Evolutionary conservation across 805 yeast genomes (phyloP), one percentile per base, ranked within the genome.

Genomic region (Clavispora carvajalis): DNA sequence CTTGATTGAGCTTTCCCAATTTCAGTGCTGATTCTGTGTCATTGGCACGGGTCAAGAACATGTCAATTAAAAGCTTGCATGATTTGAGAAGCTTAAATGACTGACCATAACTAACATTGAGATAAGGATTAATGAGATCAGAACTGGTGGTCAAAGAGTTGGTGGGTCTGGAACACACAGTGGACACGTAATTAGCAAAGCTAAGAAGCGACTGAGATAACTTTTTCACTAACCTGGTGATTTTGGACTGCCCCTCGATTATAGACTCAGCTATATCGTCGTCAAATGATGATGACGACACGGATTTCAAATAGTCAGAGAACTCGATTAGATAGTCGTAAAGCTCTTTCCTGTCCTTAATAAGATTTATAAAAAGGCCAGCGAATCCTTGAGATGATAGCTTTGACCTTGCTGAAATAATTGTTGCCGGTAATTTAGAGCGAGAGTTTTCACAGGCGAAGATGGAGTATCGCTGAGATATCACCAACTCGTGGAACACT

Each of bases 201-300:
- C 46, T 54, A 30, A 60, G 39, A 12, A 67, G 53, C 3, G 62
- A 47, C 15, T 39, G 44, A 6, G 70, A 46, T 6, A 66, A 46
- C 29, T 57, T 68, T 48, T 66, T 70, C 11, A 67, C 50, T 8
- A 72, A 42, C 36, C 76, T 51, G 15, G 62, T 54, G 13, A 71
- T 50, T 43, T 70, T 70, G 33, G 69, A 47, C 36, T 69, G 71
- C 40, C 59, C 57, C 45, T 73, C 77, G 39, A 45, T 40, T 9
- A 59, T 34, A 22, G 53, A 62, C 26, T 64, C 69, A 15, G 42
- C 40, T 2, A 39, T 35, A 35, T 63, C 59, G 22, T 54, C 61
- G 25, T 46, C 53, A 19, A 40, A 52, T 7, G 40, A 26, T 15
- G 38, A 30, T 16, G 31, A 22, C 10, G 38, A 13, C 33, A 36